Evolutionary conservation across 2,329 filamentous ascomycete species (phyloP), one percentile per base, ranked within the genome.

Genomic region (Fusarium dimerum): DNA sequence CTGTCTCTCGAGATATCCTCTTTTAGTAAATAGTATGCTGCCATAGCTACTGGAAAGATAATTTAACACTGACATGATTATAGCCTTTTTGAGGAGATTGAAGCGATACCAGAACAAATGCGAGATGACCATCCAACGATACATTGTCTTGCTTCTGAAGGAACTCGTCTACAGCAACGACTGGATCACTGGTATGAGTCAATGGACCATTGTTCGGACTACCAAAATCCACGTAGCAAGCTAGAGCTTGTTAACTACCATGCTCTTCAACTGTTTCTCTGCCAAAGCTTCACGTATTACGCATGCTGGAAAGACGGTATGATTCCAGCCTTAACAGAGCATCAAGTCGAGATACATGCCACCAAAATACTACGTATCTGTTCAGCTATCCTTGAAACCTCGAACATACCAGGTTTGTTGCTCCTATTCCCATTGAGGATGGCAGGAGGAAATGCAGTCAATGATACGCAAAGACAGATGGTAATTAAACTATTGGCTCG

Each of bases 361-460:
- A n/a, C 18, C 2, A 43, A 30, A 3, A 48, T 64, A 16, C 6
- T 51, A 5, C 2, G 7, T 2, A n/a, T 47, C 0, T 42, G 50
- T 12, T 43, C 46, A 1, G 11, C 16, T 4, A 39, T 63, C 8
- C 26, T 64, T 1, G 30, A 43, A 4, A 13, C 8, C 1, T 61
- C 59, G 1, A 30, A 17, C 1, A 58, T 66, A 11, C 59, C 64
- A 2, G 61, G 62, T 0, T 6, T 63, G 2, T 45, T 62, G 2
- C 38, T 57, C 0, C 16, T 68, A 2, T 68, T 67, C 38, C 59
- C 64, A 2, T 45, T 68, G 1, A 50, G 64, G 20, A 56, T 65
- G 42, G 63, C 61, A 3, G 66, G 66, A 1, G 52, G 47, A 0
- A 51, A 56, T 40, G 43, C 53, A 1, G 20, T 2, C 0, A 13